Evolutionary conservation across 192 early-diverging fungal species (phyloP).

Genomic region (Powellomyces hirtus): DNA sequence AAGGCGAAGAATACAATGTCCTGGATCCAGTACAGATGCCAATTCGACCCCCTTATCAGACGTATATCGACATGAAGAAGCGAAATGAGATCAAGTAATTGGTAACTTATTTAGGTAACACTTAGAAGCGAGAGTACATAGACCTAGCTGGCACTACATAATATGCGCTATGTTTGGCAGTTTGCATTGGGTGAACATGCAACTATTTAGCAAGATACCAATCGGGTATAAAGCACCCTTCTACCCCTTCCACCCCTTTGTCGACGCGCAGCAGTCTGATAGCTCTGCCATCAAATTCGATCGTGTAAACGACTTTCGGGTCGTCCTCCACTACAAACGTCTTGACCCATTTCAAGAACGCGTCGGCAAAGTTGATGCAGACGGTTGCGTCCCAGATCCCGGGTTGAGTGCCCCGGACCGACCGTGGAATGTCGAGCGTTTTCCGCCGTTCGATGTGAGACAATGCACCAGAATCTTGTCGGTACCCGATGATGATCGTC

Average conservation of each 20-base stretch:
- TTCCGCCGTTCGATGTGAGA: conserved; percentile 58
- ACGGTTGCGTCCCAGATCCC: conserved; percentile 78
- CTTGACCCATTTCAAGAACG: conserved; percentile 47
- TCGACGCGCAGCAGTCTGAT: not conserved
- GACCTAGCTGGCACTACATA: no score
- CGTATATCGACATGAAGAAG: conserved; percentile 30
- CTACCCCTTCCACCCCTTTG: conserved; percentile 2
- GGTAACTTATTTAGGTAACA: no score
- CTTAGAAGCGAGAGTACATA: no score
- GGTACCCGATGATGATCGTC: conserved; percentile 78
- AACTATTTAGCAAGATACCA: conserved; percentile 12
- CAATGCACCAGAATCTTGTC: conserved; percentile 70
- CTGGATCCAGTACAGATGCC: conserved; percentile 80
- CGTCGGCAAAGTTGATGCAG: conserved; percentile 82
- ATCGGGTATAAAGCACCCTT: conserved; percentile 8
- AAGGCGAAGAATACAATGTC: conserved; percentile 43
- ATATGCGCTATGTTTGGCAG: no score
- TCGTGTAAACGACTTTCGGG: conserved; percentile 26
- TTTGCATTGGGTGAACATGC: not conserved
- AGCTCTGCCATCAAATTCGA: not conserved
- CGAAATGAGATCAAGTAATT: conserved; percentile 10
- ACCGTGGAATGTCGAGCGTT: conserved; percentile 78
- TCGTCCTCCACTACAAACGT: conserved; percentile 25
- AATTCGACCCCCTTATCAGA: conserved; percentile 86
- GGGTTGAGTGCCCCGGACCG: conserved; percentile 60